Evolutionary conservation across 2,329 filamentous ascomycete species (phyloP).

Genomic region (Lachnellula hyalina): DNA sequence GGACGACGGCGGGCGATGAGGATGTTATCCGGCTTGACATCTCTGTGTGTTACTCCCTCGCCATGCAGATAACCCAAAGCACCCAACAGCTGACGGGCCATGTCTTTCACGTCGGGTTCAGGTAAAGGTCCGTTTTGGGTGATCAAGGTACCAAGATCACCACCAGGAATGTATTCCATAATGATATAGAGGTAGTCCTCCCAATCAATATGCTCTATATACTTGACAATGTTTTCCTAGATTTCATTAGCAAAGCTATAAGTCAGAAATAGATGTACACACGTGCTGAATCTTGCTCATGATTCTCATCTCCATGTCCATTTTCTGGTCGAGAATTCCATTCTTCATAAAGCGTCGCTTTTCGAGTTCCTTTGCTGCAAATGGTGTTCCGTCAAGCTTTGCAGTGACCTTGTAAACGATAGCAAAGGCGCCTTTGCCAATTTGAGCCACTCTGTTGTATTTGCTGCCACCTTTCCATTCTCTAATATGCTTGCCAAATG

Average conservation of each 20-base stretch:
- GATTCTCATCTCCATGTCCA: conserved; percentile 96
- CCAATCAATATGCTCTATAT: conserved; percentile 82
- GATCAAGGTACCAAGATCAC: conserved; percentile 76
- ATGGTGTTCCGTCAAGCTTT: conserved; percentile 76
- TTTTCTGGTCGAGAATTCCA: conserved; percentile 79
- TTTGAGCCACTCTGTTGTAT: conserved; percentile 76
- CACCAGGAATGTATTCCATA: conserved; percentile 85
- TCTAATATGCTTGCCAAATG: conserved; percentile 37
- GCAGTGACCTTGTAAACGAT: conserved; percentile 86
- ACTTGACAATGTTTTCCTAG: conserved; percentile 83
- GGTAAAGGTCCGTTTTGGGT: conserved; percentile 53
- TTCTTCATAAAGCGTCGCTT: conserved; percentile 93
- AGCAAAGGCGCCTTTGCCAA: conserved; percentile 93
- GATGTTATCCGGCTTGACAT: conserved; percentile 98
- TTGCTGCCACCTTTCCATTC: conserved; percentile 79
- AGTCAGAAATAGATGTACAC: conserved; percentile 34
- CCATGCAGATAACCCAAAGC: conserved; percentile 82
- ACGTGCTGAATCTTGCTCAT: conserved; percentile 84
- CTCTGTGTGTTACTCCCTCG: conserved; percentile 91
- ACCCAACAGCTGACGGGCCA: conserved; percentile 71
- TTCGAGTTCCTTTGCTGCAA: conserved; percentile 90
- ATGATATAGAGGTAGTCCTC: conserved; percentile 83
- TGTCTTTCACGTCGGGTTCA: conserved; percentile 63
- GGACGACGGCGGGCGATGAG: conserved; percentile 70
- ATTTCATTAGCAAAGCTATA: conserved; percentile 15